Percentiles rank a stretch among this genome's conserved stretches.
phyloP scores from a whole-genome alignment of 345 rosid genomes.

The Gossypium herbaceum region DNA sequence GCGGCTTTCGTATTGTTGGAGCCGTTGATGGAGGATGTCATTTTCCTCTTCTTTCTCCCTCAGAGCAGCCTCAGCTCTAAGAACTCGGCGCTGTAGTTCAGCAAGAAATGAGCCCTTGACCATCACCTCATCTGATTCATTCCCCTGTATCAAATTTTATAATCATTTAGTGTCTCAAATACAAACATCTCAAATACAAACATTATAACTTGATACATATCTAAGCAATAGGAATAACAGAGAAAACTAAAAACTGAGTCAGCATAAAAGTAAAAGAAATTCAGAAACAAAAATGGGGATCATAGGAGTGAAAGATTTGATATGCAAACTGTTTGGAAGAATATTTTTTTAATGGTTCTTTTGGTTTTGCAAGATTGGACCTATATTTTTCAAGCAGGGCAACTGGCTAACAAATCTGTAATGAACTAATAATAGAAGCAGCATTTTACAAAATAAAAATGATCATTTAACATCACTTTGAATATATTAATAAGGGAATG shows the following conservation, averaged over 20 bases:
- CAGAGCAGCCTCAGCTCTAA: constrained; percentile 79
- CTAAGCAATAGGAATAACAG: not conserved
- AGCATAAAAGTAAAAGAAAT: not conserved
- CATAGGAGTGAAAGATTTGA: not conserved
- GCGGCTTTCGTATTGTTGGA: constrained; percentile 91
- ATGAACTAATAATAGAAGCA: not conserved
- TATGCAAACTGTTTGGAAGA: not conserved
- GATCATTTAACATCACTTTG: not conserved
- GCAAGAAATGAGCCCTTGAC: constrained; percentile 88
- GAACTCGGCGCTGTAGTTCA: constrained; percentile 86
- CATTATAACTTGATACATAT: not conserved
- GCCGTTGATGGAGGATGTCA: constrained; percentile 86
- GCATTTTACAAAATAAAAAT: not conserved
- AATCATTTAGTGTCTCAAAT: constrained; percentile 16
- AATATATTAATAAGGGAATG: not conserved
- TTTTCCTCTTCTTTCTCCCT: constrained; percentile 96
- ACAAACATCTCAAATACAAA: constrained; percentile 4
- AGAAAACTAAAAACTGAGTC: not conserved
- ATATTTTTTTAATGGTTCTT: not conserved
- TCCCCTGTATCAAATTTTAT: constrained; percentile 33
- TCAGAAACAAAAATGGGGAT: not conserved
- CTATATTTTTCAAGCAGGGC: not conserved
- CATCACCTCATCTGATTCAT: constrained; percentile 71
- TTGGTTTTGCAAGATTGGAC: not conserved
- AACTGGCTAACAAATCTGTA: too few species aligned